A percentile compares a stretch with the other conserved stretches of the same genome.
Conservation (phyloP, 2,329 filamentous ascomycete species). For the Penicillium sumatraense region DNA sequence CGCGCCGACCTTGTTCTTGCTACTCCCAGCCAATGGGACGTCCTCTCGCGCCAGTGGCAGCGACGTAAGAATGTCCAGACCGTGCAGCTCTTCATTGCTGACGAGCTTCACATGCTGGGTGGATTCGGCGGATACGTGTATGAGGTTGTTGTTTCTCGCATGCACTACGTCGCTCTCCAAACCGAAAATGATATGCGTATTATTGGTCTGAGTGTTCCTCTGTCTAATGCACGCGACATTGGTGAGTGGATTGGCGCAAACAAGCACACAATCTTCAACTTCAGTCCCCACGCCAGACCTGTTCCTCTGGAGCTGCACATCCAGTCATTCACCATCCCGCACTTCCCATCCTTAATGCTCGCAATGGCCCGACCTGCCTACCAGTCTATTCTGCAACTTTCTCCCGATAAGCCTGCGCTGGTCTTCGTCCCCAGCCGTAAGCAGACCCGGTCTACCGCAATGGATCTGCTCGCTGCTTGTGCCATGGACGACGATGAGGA, state of each 20-base stretch:
- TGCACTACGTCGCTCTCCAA: conserved; percentile 93
- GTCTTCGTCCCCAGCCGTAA: conserved; percentile 93
- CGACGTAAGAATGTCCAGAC: conserved; percentile 92
- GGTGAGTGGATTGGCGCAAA: conserved; percentile 98
- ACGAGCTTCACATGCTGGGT: conserved; percentile 92
- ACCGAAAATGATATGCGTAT: conserved; percentile 84
- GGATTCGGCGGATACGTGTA: conserved; percentile 87
- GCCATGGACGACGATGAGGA: conserved; percentile 90
- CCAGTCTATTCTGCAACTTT: conserved; percentile 83
- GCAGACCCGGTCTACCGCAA: conserved; percentile 83
- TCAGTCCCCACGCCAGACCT: conserved; percentile 87
- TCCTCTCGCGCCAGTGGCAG: conserved; percentile 94
- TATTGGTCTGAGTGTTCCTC: conserved; percentile 84
- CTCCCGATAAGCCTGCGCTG: conserved; percentile 84
- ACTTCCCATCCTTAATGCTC: conserved; percentile 97
- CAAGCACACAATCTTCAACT: conserved; percentile 99
- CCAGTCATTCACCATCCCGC: conserved; percentile 92
- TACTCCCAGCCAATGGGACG: conserved; percentile 94
- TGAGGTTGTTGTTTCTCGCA: conserved; percentile 94
- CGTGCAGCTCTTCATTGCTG: conserved; percentile 88
- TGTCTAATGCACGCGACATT: conserved; percentile 90
- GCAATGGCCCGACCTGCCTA: conserved; percentile 97
- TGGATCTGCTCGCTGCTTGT: conserved; percentile 86
- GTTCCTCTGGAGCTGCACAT: conserved; percentile 92
- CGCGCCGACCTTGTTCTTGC: conserved; percentile 87